Evolutionary conservation across 31 red algal genomes (phyloP).

Genomic region (Odonthalia washingtoniensis): DNA sequence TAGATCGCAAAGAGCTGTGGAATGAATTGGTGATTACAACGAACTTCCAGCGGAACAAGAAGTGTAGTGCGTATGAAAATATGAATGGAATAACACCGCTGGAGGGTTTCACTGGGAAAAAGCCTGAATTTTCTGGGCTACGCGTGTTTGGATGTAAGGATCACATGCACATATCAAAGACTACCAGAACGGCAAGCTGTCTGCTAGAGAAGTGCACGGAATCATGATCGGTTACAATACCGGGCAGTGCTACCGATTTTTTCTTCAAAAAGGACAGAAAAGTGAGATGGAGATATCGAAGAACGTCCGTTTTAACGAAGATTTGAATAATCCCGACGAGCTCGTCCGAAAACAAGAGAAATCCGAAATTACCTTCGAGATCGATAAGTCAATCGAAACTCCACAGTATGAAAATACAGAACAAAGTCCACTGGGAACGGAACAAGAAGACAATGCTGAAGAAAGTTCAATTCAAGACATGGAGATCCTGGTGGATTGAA

Average conservation of each 20-base stretch:
- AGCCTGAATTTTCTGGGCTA: conserved; percentile 30
- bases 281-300: not conserved
- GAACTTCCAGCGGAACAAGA: conserved; percentile 35
- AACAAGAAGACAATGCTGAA: not conserved
- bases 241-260: conserved; percentile 31
- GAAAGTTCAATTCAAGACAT: not conserved
- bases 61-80: not conserved
- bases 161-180: conserved; percentile 23
- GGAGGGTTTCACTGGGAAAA: conserved; percentile 35
- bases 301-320: conserved; percentile 18
- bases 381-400: not conserved
- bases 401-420: not conserved
- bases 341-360: not conserved
- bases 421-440: not conserved
- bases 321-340: not conserved
- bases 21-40: conserved; percentile 16
- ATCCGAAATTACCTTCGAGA: not conserved
- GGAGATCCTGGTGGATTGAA: not conserved
- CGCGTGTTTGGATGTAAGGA: conserved; percentile 19
- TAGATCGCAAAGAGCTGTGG: conserved; percentile 10
- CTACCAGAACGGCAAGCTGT: conserved; percentile 33
- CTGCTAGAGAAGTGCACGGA: conserved; percentile 3
- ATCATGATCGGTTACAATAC: conserved; percentile 27
- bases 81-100: conserved; percentile 38
- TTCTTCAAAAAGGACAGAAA: not conserved